A percentile compares a stretch with the other conserved stretches of the same genome.
phyloP scores from a whole-genome alignment of 768 basidiomycete species.

The Ephemerocybe angulata region DNA sequence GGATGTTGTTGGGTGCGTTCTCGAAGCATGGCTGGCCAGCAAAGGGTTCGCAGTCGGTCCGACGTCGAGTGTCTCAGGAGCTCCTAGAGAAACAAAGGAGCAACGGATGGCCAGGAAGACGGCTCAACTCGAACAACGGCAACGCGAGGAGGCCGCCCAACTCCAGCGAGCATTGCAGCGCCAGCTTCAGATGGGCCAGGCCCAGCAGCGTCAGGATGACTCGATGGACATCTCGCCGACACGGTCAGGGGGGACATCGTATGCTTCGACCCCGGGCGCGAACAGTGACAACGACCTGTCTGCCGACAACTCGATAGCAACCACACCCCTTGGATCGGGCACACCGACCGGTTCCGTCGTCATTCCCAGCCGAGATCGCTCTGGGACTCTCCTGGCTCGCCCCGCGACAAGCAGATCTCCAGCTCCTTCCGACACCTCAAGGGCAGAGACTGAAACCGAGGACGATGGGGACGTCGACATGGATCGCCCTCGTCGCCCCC shows the following conservation, averaged over 20 bases:
- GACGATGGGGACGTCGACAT: slow-evolving; percentile 64
- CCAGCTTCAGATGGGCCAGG: slow-evolving; percentile 31
- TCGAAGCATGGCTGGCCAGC: slow-evolving; percentile 89
- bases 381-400: slow-evolving; percentile 74
- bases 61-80: slow-evolving; percentile 68
- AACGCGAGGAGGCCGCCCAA: slow-evolving; percentile 58
- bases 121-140: slow-evolving; percentile 51
- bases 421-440: slow-evolving; percentile 40
- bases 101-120: slow-evolving; percentile 62
- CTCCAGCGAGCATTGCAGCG: slow-evolving; percentile 56
- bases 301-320: slow-evolving; percentile 55
- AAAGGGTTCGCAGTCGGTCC: slow-evolving; percentile 87
- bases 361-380: slow-evolving; percentile 62
- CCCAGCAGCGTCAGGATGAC: slow-evolving; percentile 15
- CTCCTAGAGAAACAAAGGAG: slow-evolving; percentile 72
- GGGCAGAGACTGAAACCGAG: slow-evolving; percentile 75
- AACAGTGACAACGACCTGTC: slow-evolving; percentile 60
- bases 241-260: slow-evolving; percentile 11
- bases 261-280: slow-evolving; percentile 27
- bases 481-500: slow-evolving; percentile 26
- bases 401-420: slow-evolving; percentile 21
- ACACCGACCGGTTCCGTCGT: slow-evolving; percentile 62
- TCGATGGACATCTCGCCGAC: slow-evolving; percentile 18
- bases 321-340: slow-evolving; percentile 55
- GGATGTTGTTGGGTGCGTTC: slow-evolving; percentile 88